phyloP scores from a whole-genome alignment of 176 grass and related monocot species.

The Phoenix roebelenii region DNA sequence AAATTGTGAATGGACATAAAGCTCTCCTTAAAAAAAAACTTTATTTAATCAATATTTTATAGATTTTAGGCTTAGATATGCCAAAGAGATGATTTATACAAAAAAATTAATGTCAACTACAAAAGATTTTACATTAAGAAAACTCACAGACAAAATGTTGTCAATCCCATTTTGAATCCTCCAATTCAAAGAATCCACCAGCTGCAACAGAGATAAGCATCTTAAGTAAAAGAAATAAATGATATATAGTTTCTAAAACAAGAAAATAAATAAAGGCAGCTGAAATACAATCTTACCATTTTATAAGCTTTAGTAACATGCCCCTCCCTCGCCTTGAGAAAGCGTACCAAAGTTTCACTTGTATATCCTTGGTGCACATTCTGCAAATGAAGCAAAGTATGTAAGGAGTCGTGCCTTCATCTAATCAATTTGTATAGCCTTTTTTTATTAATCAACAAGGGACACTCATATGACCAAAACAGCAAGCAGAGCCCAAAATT shows the following conservation, averaged over 20 bases:
- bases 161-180: constrained; percentile 87
- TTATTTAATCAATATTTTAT: too few species aligned
- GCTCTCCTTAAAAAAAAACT: too few species aligned
- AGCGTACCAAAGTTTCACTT: constrained; percentile 48
- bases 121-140: constrained; percentile 6
- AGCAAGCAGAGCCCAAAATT: too few species aligned
- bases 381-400: constrained; percentile 30
- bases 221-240: constrained; percentile 17
- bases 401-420: constrained; percentile 8
- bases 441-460: constrained; percentile 1
- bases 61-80: too few species aligned
- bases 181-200: constrained; percentile 85
- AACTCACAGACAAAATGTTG: constrained; percentile 58
- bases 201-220: constrained; percentile 40
- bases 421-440: not conserved
- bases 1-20: too few species aligned
- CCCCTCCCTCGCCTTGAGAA: constrained; percentile 78
- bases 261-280: constrained; percentile 14
- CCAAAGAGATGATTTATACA: too few species aligned
- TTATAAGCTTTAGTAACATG: constrained; percentile 49
- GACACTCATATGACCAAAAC: not conserved
- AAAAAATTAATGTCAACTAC: too few species aligned
- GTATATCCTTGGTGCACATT: constrained; percentile 59
- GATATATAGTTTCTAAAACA: not conserved
- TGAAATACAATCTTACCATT: constrained; percentile 38